phyloP scores from a whole-genome alignment of 208 protist species.

The Acanthamoeba quina region DNA sequence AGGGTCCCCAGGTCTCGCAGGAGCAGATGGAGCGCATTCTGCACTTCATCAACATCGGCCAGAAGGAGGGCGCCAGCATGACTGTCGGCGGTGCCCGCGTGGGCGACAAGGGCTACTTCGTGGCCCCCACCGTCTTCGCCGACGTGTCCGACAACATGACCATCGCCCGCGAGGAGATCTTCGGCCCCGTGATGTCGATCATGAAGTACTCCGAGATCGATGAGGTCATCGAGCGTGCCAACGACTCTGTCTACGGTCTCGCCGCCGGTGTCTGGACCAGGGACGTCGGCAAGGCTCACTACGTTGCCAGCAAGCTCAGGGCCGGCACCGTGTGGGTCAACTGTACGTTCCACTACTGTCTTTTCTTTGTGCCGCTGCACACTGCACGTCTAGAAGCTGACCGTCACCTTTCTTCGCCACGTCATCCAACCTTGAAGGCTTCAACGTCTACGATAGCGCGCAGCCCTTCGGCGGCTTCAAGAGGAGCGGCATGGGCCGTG shows the following conservation, averaged over 20 bases:
- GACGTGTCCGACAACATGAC: conserved; percentile 90
- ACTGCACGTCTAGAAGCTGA: not conserved
- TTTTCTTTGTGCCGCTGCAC: not conserved
- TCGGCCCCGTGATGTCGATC: conserved; percentile 93
- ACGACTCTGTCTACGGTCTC: conserved; percentile 92
- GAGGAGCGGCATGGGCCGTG: conserved; percentile 92
- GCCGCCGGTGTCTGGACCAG: conserved; percentile 92
- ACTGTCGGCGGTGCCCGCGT: conserved; percentile 85
- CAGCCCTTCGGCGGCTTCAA: conserved; percentile 94
- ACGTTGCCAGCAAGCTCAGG: conserved; percentile 82
- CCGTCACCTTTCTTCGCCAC: not conserved
- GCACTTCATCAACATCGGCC: conserved; percentile 90
- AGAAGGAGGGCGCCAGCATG: conserved; percentile 90
- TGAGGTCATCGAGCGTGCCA: conserved; percentile 91
- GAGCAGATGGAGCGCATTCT: conserved; percentile 90
- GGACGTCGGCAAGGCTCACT: conserved; percentile 90
- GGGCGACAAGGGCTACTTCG: conserved; percentile 91
- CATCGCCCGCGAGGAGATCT: conserved; percentile 93
- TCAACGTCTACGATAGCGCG: conserved; percentile 90
- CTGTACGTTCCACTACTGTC: conserved; percentile 17
- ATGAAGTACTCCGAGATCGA: conserved; percentile 92
- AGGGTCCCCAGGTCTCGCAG: conserved; percentile 84
- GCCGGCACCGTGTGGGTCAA: conserved; percentile 94
- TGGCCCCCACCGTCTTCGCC: conserved; percentile 92
- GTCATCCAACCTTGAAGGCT: conserved; percentile 77